Evolutionary conservation across 164 flowering plant genomes (phyloP).

Genomic region (Annona squamosa): DNA sequence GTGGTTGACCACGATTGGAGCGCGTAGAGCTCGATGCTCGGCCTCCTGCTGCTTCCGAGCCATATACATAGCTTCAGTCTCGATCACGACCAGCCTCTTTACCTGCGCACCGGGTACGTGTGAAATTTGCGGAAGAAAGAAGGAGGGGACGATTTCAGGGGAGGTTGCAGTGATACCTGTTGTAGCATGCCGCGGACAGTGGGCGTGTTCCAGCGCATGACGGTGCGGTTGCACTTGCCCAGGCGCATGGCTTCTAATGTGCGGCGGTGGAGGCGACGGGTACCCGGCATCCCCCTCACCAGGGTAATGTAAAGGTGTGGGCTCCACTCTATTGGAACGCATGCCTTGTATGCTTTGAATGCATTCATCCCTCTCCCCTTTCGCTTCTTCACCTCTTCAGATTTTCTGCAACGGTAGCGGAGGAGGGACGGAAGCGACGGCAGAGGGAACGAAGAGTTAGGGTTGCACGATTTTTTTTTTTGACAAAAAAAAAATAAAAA

Average conservation of each 20-base stretch:
- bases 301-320: slow-evolving; percentile 64
- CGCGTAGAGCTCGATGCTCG: slow-evolving; percentile 62
- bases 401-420: not conserved
- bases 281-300: slow-evolving; percentile 88
- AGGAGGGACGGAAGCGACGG: not conserved
- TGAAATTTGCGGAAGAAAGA: not conserved
- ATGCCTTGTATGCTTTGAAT: slow-evolving; percentile 77
- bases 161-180: slow-evolving; percentile 43
- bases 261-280: slow-evolving; percentile 75
- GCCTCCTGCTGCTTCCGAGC: slow-evolving; percentile 60
- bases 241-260: slow-evolving; percentile 77
- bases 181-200: slow-evolving; percentile 88
- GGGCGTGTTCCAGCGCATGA: slow-evolving; percentile 82
- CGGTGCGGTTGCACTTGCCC: slow-evolving; percentile 75
- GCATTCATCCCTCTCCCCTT: slow-evolving; percentile 43
- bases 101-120: slow-evolving; percentile 33
- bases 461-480: not conserved
- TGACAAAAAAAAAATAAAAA: no score
- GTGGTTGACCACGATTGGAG: slow-evolving; percentile 69
- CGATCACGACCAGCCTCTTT: slow-evolving; percentile 80
- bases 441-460: not conserved
- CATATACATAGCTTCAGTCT: slow-evolving; percentile 87
- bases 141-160: not conserved
- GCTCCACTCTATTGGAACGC: slow-evolving; percentile 79
- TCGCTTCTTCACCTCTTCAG: slow-evolving; percentile 9